A percentile compares a stretch with the other conserved stretches of the same genome.
Conservation (phyloP, 129 eudicot species). For the Chrysanthemum lavandulifolium region DNA sequence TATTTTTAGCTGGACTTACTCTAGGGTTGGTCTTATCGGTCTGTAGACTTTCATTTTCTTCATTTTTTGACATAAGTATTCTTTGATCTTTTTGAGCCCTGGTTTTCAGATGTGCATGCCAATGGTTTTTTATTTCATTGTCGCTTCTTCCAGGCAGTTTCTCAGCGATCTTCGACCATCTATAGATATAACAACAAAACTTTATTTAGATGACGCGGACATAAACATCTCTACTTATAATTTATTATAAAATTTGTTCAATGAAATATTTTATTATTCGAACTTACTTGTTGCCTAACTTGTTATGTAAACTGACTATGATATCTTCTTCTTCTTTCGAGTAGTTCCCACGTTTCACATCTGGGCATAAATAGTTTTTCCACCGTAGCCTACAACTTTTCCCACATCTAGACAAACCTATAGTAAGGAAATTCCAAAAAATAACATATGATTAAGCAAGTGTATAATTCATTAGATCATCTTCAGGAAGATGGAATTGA, state of each 20-base stretch:
- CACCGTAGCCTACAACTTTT: conserved; percentile 56
- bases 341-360: conserved; percentile 35
- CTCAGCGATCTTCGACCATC: conserved; percentile 48
- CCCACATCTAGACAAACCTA: conserved; percentile 43
- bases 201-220: neutral
- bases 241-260: neutral
- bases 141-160: conserved; percentile 51
- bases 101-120: conserved; percentile 38
- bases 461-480: neutral
- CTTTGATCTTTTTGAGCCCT: conserved; percentile 15
- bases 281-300: conserved; percentile 37
- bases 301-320: conserved; percentile 23
- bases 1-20: neutral
- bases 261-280: neutral
- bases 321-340: conserved; percentile 37
- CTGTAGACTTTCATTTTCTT: conserved; percentile 12
- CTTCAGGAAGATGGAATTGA: neutral
- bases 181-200: conserved; percentile 1
- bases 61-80: neutral
- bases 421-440: neutral
- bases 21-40: neutral
- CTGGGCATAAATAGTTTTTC: conserved; percentile 36
- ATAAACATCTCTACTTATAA: neutral
- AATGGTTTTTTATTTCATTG: conserved; percentile 49
- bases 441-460: neutral